Conservation (phyloP, 257 asterid genomes). For the Penstemon eatonii region DNA sequence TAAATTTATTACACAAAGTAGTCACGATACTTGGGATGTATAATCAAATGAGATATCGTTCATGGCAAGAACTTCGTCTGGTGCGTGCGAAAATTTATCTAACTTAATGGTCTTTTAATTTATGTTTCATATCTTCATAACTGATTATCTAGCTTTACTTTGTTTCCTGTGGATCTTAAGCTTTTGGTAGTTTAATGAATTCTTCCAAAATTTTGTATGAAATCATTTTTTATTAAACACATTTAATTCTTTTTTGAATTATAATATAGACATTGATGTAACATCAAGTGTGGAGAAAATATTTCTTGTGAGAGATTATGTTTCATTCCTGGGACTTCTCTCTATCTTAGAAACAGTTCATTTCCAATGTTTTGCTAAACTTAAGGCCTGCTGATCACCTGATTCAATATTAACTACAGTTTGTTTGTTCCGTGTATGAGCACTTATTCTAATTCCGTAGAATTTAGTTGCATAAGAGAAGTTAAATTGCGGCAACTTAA, state of each 20-base stretch:
- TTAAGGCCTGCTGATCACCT: too few species aligned
- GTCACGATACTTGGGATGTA: constrained; percentile 11
- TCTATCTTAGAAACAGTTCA: too few species aligned
- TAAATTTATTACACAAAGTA: constrained; percentile 11
- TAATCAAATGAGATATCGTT: constrained; percentile 19
- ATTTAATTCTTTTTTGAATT: not conserved
- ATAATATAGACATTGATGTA: constrained; percentile 15
- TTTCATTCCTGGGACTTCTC: not conserved
- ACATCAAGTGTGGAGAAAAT: constrained; percentile 15
- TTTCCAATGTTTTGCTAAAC: too few species aligned
- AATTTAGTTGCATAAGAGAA: too few species aligned
- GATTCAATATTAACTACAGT: too few species aligned
- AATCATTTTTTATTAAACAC: constrained; percentile 9
- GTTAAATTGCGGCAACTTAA: too few species aligned
- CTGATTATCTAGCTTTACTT: constrained; percentile 8
- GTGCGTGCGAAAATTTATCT: constrained; percentile 9
- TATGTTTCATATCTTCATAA: not conserved
- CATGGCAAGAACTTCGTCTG: not conserved
- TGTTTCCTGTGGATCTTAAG: constrained; percentile 24
- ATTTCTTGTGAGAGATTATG: not conserved
- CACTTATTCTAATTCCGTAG: too few species aligned
- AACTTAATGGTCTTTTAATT: not conserved
- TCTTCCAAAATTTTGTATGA: constrained; percentile 16
- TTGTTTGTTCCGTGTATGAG: too few species aligned
- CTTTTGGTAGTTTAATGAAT: constrained; percentile 19